Evolutionary conservation across 192 early-diverging fungal species (phyloP).

Genomic region (Phycomyces blakesleeanus): DNA sequence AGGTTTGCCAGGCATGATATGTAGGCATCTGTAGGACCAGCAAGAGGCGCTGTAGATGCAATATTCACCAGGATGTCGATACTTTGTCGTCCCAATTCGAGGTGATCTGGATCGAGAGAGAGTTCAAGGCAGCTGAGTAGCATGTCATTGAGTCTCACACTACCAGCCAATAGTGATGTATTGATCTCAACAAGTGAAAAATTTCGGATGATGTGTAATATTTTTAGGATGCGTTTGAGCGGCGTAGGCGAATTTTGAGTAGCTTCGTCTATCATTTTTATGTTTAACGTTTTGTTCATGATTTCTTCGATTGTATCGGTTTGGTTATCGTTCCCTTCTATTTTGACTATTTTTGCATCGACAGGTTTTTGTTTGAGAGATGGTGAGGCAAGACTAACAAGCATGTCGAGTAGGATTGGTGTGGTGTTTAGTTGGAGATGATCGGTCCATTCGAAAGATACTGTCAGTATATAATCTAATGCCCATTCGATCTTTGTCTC

Average conservation of each 20-base stretch:
- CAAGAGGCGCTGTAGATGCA: conserved; percentile 41
- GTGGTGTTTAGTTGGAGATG: conserved; percentile 60
- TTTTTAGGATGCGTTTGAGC: conserved; percentile 43
- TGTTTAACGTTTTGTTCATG: neutral
- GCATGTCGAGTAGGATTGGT: conserved; percentile 39
- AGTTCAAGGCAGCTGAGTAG: conserved; percentile 60
- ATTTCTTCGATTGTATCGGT: neutral
- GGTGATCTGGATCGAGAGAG: conserved; percentile 40
- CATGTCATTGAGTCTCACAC: conserved; percentile 41
- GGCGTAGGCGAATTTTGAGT: neutral
- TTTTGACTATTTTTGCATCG: neutral
- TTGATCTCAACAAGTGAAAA: conserved; percentile 62
- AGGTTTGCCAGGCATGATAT: conserved; percentile 16
- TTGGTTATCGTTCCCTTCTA: too few relatives aligned
- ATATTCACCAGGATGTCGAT: conserved; percentile 66
- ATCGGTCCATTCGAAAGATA: conserved; percentile 53
- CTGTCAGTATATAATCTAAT: conserved; percentile 60
- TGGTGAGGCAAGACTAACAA: neutral
- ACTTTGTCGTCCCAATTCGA: conserved; percentile 54
- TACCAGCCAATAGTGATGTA: conserved; percentile 37
- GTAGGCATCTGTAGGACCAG: neutral
- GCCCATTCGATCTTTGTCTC: conserved; percentile 83
- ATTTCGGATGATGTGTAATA: conserved; percentile 67
- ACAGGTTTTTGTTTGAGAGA: conserved; percentile 4
- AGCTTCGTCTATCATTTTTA: neutral